Conservation (phyloP, 169 alveolate genomes). For the Plasmodium knowlesi region DNA sequence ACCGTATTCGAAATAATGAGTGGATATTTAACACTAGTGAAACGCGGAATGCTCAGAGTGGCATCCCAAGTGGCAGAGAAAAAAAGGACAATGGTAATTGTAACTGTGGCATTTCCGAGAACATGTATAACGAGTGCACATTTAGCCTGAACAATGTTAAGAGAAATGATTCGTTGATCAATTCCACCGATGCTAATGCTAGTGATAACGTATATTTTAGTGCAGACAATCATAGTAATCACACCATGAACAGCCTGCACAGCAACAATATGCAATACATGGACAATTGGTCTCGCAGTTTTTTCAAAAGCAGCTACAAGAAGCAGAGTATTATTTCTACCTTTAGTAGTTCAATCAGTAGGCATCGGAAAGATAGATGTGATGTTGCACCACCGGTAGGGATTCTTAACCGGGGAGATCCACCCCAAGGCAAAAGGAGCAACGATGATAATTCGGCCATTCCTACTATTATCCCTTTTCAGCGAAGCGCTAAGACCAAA, state of each 20-base stretch:
- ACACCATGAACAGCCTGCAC: neutral
- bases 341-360: conserved; percentile 1
- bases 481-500: conserved; percentile 3
- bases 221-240: neutral
- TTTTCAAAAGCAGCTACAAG: neutral
- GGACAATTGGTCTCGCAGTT: neutral
- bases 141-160: conserved; percentile 34
- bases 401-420: neutral
- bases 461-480: conserved; percentile 3
- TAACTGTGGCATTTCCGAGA: neutral
- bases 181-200: neutral
- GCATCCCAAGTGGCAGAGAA: neutral
- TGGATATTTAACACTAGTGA: neutral
- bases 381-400: neutral
- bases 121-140: neutral
- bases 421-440: neutral
- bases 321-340: neutral
- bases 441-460: conserved; percentile 24
- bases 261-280: neutral
- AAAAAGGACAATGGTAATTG: neutral
- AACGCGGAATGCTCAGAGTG: neutral
- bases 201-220: neutral
- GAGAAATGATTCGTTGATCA: conserved; percentile 62
- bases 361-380: neutral
- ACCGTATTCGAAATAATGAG: neutral